Percentiles rank a stretch among this genome's conserved stretches.
phyloP scores from a whole-genome alignment of 192 early-diverging fungal genomes.

The Borealophlyctis nickersoniae region DNA sequence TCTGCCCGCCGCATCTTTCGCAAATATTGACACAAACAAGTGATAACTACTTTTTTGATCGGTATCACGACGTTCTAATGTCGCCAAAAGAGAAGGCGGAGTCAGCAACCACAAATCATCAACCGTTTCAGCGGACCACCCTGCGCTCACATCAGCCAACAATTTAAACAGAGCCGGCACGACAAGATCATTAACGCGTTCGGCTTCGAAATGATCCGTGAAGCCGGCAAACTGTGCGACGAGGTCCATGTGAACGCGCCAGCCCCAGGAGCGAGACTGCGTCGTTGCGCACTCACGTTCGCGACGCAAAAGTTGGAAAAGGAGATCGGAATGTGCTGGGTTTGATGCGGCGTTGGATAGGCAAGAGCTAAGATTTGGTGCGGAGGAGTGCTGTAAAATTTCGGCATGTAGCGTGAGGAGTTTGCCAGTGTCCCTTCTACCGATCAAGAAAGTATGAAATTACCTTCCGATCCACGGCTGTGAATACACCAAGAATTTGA shows the following conservation, averaged over 20 bases:
- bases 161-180: conserved; percentile 45
- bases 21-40: conserved; percentile 34
- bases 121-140: neutral
- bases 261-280: conserved; percentile 24
- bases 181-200: conserved; percentile 43
- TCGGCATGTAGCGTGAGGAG: no score
- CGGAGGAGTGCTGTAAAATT: no score
- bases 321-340: conserved; percentile 25
- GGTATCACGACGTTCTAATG: conserved; percentile 42
- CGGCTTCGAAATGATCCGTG: conserved; percentile 44
- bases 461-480: neutral
- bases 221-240: conserved; percentile 41
- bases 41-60: conserved; percentile 40
- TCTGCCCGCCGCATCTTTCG: conserved; percentile 31
- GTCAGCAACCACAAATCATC: conserved; percentile 6
- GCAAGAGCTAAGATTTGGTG: neutral
- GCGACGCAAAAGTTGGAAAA: conserved; percentile 41
- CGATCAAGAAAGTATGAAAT: no score
- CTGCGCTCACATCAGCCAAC: conserved; percentile 35
- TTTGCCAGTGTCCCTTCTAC: no score
- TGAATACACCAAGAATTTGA: conserved; percentile 1
- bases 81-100: no score
- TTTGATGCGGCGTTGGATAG: neutral
- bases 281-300: conserved; percentile 46
- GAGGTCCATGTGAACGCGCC: conserved; percentile 42